phyloP scores from a whole-genome alignment of 495 filamentous ascomycete genomes.

The Podospora anserina region DNA sequence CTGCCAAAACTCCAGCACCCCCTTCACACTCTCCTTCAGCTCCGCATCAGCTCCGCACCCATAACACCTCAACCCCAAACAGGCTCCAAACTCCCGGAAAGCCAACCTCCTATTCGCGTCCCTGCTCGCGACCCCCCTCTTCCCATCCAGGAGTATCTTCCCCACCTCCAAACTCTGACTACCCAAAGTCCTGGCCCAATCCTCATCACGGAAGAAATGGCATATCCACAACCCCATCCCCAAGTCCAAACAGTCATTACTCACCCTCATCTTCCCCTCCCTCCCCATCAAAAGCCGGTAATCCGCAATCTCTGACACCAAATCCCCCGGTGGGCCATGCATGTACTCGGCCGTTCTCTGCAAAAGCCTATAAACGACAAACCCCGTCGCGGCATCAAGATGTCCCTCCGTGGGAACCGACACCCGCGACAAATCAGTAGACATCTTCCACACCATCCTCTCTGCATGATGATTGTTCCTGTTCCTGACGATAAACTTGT shows the following conservation, averaged over 20 bases:
- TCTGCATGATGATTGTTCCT: conserved; percentile 32
- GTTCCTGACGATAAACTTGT: conserved; percentile 47
- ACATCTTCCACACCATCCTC: conserved; percentile 65
- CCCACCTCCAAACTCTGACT: conserved; percentile 46
- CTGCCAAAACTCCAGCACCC: conserved; percentile 55
- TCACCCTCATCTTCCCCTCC: conserved; percentile 38
- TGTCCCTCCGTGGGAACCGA: conserved; percentile 58
- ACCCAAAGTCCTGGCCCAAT: conserved; percentile 50
- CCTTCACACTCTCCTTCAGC: conserved; percentile 40
- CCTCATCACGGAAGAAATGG: conserved; percentile 53
- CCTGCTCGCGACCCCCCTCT: conserved; percentile 35
- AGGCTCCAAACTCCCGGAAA: conserved; percentile 63
- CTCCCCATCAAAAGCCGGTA: conserved; percentile 57
- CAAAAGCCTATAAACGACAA: conserved; percentile 54
- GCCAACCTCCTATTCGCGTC: conserved; percentile 49
- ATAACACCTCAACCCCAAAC: conserved; percentile 53
- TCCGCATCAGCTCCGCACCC: conserved; percentile 43
- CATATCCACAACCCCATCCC: conserved; percentile 66
- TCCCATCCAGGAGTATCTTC: conserved; percentile 32
- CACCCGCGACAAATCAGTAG: conserved; percentile 47
- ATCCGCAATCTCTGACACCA: conserved; percentile 55
- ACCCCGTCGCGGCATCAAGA: conserved; percentile 61
- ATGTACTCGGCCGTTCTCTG: conserved; percentile 41
- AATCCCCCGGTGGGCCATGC: conserved; percentile 27
- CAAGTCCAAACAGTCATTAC: conserved; percentile 56